Percentiles rank a stretch among this genome's conserved stretches.
These are phyloP conservation scores for Grammothele lineata DNA, from an alignment of 768 basidiomycete species.

Conservation along the genomic window DNA sequence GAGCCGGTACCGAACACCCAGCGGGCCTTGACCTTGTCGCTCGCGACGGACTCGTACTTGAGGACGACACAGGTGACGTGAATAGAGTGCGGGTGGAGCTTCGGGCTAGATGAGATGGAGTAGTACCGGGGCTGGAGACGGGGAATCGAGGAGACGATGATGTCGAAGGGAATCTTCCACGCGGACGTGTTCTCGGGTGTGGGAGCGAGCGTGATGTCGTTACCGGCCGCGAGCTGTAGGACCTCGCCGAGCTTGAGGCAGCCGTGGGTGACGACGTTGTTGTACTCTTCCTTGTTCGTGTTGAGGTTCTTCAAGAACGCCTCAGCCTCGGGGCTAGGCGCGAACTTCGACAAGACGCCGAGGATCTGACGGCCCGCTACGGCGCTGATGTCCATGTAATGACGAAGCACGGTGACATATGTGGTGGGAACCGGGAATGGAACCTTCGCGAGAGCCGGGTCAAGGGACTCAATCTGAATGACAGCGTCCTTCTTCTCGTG, in stretches of 20 bases:
- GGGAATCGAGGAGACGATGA: slow-evolving; percentile 88
- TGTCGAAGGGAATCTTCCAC: slow-evolving; percentile 95
- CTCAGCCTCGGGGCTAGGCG: slow-evolving; percentile 76
- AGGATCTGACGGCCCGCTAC: slow-evolving; percentile 93
- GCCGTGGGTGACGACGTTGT: slow-evolving; percentile 66
- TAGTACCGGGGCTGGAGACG: slow-evolving; percentile 97
- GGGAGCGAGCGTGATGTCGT: slow-evolving; percentile 56
- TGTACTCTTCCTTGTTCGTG: slow-evolving; percentile 85
- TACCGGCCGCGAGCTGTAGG: slow-evolving; percentile 84
- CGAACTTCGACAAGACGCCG: slow-evolving; percentile 81
- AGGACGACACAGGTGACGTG: slow-evolving; percentile 96
- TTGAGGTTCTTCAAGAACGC: slow-evolving; percentile 71
- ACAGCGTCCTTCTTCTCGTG: slow-evolving; percentile 75
- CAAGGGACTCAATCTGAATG: slow-evolving; percentile 93
- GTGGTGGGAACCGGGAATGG: slow-evolving; percentile 98
- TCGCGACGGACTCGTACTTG: slow-evolving; percentile 74
- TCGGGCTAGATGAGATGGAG: slow-evolving; percentile 97
- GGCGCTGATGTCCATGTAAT: slow-evolving; percentile 96
- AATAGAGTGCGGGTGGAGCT: slow-evolving; percentile 82
- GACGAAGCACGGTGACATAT: slow-evolving; percentile 86
- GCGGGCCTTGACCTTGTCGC: slow-evolving; percentile 48
- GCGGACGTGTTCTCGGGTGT: slow-evolving; percentile 70
- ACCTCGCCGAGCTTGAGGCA: slow-evolving; percentile 93
- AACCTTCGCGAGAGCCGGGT: slow-evolving; percentile 96
- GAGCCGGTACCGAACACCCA: slow-evolving; percentile 89